A percentile compares a stretch with the other conserved stretches of the same genome.
Conservation (phyloP, 768 basidiomycete genomes). For the Boletus rufocinnamomeus region DNA sequence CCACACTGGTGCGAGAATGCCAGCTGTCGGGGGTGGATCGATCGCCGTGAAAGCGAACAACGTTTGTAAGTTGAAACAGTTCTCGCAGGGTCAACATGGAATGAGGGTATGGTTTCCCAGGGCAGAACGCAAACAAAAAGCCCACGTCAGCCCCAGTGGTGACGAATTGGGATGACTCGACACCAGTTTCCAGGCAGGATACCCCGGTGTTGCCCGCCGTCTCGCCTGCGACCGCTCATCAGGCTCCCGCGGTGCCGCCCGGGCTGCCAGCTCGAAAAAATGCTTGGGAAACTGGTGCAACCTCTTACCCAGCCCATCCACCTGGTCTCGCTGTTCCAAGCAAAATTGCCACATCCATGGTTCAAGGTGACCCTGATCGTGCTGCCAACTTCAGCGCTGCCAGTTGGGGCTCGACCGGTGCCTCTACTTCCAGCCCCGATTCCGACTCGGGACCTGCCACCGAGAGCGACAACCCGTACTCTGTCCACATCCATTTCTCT, state of each 20-base stretch:
- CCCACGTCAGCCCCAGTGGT: background rate
- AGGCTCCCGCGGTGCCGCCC: slow-evolving; percentile 8
- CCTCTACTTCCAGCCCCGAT: slow-evolving; percentile 30
- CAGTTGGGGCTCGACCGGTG: slow-evolving; percentile 28
- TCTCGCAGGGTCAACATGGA: background rate
- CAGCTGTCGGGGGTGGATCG: slow-evolving; percentile 32
- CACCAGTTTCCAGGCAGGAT: slow-evolving; percentile 14
- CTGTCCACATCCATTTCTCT: slow-evolving; percentile 24
- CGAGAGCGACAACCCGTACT: slow-evolving; percentile 28
- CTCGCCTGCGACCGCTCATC: slow-evolving; percentile 8
- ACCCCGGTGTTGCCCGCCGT: slow-evolving; percentile 16
- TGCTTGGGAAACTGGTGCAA: slow-evolving; percentile 13
- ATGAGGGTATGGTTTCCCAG: slow-evolving; percentile 9
- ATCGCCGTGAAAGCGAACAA: slow-evolving; percentile 30
- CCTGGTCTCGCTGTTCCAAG: slow-evolving; percentile 15
- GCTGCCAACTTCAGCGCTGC: slow-evolving; percentile 10
- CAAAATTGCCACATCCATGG: background rate
- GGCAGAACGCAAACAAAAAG: slow-evolving; percentile 15
- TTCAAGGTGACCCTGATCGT: slow-evolving; percentile 8
- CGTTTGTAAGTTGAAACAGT: slow-evolving; percentile 28
- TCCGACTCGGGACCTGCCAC: slow-evolving; percentile 28
- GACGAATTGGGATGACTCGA: slow-evolving; percentile 26
- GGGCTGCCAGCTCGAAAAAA: slow-evolving; percentile 10
- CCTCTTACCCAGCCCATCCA: slow-evolving; percentile 15
- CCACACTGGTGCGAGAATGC: slow-evolving; percentile 10